Conservation (phyloP, 2,329 filamentous ascomycete genomes). For the Dactylonectria estremocensis region DNA sequence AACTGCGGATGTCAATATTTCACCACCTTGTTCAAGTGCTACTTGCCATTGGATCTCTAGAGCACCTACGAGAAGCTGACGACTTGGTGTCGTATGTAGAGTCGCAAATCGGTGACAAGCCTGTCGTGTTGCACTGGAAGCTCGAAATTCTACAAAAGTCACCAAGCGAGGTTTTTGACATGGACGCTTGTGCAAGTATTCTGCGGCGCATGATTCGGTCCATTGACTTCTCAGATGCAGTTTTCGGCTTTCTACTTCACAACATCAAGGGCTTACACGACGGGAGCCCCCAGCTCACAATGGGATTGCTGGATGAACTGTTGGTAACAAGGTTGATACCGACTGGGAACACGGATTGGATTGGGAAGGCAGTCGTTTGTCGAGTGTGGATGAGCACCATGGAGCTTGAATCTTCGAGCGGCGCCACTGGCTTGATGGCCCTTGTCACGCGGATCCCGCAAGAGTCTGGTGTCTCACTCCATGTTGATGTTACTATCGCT, state of each 20-base stretch:
- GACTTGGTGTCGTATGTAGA: constrained; percentile 74
- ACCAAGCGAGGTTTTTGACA: constrained; percentile 64
- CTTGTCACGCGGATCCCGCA: constrained; percentile 55
- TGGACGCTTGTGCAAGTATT: constrained; percentile 64
- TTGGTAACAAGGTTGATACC: constrained; percentile 70
- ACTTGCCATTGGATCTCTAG: constrained; percentile 62
- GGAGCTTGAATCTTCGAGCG: constrained; percentile 52
- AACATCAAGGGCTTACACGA: constrained; percentile 77
- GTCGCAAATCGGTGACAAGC: constrained; percentile 73
- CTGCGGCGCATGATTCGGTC: constrained; percentile 74
- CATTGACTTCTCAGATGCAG: constrained; percentile 72
- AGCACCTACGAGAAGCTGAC: constrained; percentile 66
- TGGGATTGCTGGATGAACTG: constrained; percentile 73
- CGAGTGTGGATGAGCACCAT: constrained; percentile 76
- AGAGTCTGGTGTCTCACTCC: constrained; percentile 64
- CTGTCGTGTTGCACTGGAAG: constrained; percentile 77
- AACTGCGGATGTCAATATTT: constrained; percentile 77
- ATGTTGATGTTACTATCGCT: constrained; percentile 74
- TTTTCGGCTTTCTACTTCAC: constrained; percentile 77
- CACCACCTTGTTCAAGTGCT: constrained; percentile 74
- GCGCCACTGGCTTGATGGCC: constrained; percentile 44
- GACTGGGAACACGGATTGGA: constrained; percentile 68
- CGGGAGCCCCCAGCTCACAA: constrained; percentile 65
- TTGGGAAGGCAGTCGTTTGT: constrained; percentile 79
- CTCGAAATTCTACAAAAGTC: constrained; percentile 74